Base-by-base conservation (phyloP, 2,329 filamentous ascomycete genomes). In the Alternaria solani region DNA sequence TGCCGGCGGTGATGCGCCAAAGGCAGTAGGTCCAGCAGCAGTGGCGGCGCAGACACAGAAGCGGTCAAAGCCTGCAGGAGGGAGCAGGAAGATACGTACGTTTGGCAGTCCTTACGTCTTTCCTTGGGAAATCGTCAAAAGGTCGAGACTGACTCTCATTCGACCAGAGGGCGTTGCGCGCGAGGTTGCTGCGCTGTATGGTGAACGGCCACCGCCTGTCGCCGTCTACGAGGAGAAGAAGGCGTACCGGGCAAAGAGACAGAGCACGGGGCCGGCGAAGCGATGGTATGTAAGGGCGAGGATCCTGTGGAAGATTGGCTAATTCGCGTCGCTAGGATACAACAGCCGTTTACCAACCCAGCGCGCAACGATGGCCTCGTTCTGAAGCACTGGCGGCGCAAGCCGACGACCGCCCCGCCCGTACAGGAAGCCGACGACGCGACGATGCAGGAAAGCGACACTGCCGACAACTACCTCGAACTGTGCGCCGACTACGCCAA, bases 381-480 rank as follows among this genome's bases (percentile, higher is more conserved):
- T 5, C 78, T 97, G 63, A 86, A 85, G 65, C 94, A 97, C 80
- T 97, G 94, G 94, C 87, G 89, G 74, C 84, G 89, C 76, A 90
- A 90, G 63, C 78, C 74, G 30, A 75, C 75, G 36, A 60, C 69
- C 6, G 70, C 73, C 36, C 68, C 73, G 39, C 58, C 73, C 12
- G 69, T 72, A 20, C 67, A 71, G 57, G 71, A 74, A 59, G 65
- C 65, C 59, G 75, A 76, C 56, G 75, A 79, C 20, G 67, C 65
- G 36, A 51, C 66, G 32, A 75, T 72, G 73, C 73, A 74, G 49
- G 72, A 74, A 6, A 62, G 58, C 73, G 79, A 72, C 79, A 81
- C 61, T 30, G 32, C 66, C 12, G 69, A 71, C 26, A 49, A 70
- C 67, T 80, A 69, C 68, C 74, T 69, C 71, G 82, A 85, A 63